A percentile compares a stretch with the other conserved stretches of the same genome.
phyloP scores from a whole-genome alignment of 2,329 filamentous ascomycete genomes.

The Xylaria sp. region DNA sequence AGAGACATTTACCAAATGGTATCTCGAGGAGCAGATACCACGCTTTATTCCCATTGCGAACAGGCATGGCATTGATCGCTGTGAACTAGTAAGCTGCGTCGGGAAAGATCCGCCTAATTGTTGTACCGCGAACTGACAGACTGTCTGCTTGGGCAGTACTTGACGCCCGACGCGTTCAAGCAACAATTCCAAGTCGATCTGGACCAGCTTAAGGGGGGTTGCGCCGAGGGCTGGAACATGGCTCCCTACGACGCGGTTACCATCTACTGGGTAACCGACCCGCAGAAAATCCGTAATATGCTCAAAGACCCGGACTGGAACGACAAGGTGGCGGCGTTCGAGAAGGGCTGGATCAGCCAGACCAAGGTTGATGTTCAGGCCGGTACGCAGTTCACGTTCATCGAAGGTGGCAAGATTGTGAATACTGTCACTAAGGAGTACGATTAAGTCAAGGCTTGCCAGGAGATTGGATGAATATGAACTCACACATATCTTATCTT shows the following conservation, averaged over 20 bases:
- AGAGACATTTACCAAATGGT: no score
- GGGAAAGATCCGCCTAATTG: no score
- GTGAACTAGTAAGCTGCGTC: no score
- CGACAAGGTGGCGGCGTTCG: conserved; percentile 31
- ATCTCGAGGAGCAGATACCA: no score
- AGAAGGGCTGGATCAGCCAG: conserved; percentile 36
- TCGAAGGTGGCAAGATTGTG: conserved; percentile 35
- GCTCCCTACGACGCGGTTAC: conserved; percentile 34
- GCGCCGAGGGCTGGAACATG: conserved; percentile 35
- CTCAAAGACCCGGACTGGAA: conserved; percentile 35
- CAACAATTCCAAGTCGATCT: conserved; percentile 33
- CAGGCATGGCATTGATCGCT: no score
- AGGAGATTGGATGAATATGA: no score
- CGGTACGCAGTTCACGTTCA: conserved; percentile 33
- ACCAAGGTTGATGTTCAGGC: conserved; percentile 33
- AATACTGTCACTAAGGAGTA: conserved; percentile 29
- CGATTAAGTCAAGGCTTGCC: no score
- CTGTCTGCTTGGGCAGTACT: background rate
- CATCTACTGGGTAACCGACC: conserved; percentile 35
- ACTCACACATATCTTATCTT: no score
- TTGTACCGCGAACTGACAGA: no score
- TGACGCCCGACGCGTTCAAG: conserved; percentile 19
- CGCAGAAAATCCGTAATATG: conserved; percentile 41
- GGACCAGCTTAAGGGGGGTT: conserved; percentile 29
- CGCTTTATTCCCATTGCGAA: no score